Evolutionary conservation across 2,329 filamentous ascomycete species (phyloP), one percentile per base, ranked within the genome.

Genomic region (Claviceps digitariae): DNA sequence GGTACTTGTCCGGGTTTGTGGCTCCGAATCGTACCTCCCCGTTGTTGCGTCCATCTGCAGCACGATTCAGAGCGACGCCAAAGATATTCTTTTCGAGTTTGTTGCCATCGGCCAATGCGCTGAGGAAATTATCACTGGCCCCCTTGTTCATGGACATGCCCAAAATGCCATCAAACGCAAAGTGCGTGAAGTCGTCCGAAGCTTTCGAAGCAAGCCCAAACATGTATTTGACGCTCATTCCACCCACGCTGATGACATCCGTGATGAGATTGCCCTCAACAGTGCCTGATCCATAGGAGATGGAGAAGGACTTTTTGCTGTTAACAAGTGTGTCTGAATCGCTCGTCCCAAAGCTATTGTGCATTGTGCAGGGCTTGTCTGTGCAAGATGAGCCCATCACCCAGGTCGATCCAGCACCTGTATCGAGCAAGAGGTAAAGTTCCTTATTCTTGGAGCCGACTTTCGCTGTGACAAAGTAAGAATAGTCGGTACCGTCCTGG

Each of bases 101-200:
- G 23, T 77, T 74, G n/a, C 77, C 72, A 1, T 75, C 62, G 17
- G 73, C 71, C 46, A 94, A 68, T 2, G 76, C 70, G 41, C 84
- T 73, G 64, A 93, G 74, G 60, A 93, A 83, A 46, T 82, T 87
- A 21, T 85, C 78, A 5, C 77, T 76, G 38, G 71, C 72, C 2
- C 77, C 77, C 12, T 74, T 71, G 56, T 76, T 77, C 60, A 83
- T 82, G 17, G 86, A 85, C 25, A 95, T 70, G 4, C 89, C 90
- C 2, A 95, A 71, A 49, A 95, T 94, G 25, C 90, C 90, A 65
- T 95, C 90, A 67, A 95, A 90, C 1, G 87, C 85, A 61, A 91
- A 95, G 51, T 78, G 77, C 29, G 73, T 69, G 66, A 95, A 95
- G 57, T 93, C 83, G 51, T 80, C 69, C 1, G 87, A 89, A 2